Evolutionary conservation across 2,329 filamentous ascomycete species (phyloP).

Genomic region (Penicillium decumbens): DNA sequence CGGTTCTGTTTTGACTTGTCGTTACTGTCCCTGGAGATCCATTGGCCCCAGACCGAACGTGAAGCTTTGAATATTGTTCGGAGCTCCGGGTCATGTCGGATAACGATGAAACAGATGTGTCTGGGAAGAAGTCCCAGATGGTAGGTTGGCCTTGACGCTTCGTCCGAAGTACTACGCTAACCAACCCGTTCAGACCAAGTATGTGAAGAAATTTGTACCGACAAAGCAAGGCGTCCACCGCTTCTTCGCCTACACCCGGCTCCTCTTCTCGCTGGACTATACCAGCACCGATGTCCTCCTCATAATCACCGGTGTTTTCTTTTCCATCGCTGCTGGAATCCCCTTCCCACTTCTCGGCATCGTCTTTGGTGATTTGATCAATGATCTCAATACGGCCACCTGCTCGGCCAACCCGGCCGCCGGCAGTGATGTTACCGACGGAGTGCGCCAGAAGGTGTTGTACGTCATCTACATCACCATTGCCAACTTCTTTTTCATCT

Average conservation of each 20-base stretch:
- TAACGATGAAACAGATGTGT: not conserved
- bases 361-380: slow-evolving; percentile 40
- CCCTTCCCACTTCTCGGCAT: slow-evolving; percentile 40
- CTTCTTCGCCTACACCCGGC: slow-evolving; percentile 22
- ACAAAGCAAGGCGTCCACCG: slow-evolving; percentile 17
- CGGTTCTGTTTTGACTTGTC: not conserved
- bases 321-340: slow-evolving; percentile 35
- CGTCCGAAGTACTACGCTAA: not conserved
- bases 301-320: slow-evolving; percentile 27
- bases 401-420: slow-evolving; percentile 17
- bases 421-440: slow-evolving; percentile 10
- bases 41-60: not conserved
- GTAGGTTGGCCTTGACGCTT: not conserved
- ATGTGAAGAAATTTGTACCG: slow-evolving; percentile 17
- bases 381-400: slow-evolving; percentile 35
- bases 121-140: not conserved
- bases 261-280: slow-evolving; percentile 28
- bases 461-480: slow-evolving; percentile 61
- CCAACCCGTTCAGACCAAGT: slow-evolving; percentile 7
- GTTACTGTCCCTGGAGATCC: not conserved
- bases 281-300: slow-evolving; percentile 26
- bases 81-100: not conserved
- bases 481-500: slow-evolving; percentile 60
- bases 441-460: slow-evolving; percentile 50
- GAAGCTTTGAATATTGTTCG: not conserved